These are phyloP conservation scores for Athelia sp. DNA, from an alignment of 1,284 basidiomycete species.

Conservation along the genomic window DNA sequence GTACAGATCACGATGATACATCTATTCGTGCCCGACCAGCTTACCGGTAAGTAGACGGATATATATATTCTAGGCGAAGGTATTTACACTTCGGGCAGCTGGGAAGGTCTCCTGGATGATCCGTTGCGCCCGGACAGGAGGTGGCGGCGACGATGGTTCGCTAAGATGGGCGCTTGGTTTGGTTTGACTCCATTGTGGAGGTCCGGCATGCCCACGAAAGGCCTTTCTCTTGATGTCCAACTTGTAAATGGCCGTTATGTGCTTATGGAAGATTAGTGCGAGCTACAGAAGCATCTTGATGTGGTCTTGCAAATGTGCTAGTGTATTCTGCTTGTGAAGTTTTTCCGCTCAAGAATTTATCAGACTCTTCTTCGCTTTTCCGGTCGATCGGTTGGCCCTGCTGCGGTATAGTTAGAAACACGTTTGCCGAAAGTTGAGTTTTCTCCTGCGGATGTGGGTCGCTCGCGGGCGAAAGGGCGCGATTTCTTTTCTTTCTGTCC, in stretches of 20 bases:
- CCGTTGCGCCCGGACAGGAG: constrained; percentile 34
- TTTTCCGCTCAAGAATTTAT: neutral
- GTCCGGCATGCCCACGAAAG: constrained; percentile 41
- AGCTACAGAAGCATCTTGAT: neutral
- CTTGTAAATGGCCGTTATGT: constrained; percentile 56
- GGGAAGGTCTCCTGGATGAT: constrained; percentile 69
- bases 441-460: neutral
- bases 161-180: constrained; percentile 62
- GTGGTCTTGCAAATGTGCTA: neutral
- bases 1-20: constrained; percentile 66
- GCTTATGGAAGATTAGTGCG: constrained; percentile 25
- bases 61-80: neutral
- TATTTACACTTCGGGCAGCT: constrained; percentile 40
- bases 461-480: constrained; percentile 54
- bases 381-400: neutral
- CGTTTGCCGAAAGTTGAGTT: neutral
- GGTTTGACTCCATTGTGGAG: constrained; percentile 62
- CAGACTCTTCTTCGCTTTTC: neutral
- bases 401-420: neutral
- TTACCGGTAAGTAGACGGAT: neutral
- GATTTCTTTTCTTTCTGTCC: constrained; percentile 87
- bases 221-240: constrained; percentile 54
- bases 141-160: constrained; percentile 34
- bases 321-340: too few species aligned
- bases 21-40: constrained; percentile 52